Evolutionary conservation across 2,329 filamentous ascomycete genomes (phyloP), one percentile per base, ranked within the genome.

Genomic region (Colletotrichum spinosum): DNA sequence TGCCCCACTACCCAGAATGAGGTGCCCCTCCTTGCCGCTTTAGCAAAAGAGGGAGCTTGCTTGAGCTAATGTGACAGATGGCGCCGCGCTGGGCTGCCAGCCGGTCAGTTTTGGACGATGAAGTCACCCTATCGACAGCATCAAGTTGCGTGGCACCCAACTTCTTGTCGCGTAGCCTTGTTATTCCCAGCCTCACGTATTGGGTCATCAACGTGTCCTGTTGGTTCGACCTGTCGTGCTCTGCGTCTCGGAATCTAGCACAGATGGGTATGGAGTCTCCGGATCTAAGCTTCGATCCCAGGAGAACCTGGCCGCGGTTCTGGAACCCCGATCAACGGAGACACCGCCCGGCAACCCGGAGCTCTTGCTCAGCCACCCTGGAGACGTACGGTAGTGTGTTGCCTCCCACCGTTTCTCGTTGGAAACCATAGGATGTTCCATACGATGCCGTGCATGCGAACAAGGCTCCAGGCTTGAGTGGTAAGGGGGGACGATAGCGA

Each of bases 1-100:
- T 90, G 90, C 73, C 82, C 91, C 46, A 84, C 87, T 60, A 76
- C 85, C 12, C 12, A 11, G 81, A 84, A 34, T 81, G 81, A 10
- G 81, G 81, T 69, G 91, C 87, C 73, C 85, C 80, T n/a, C 89
- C 10, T 91, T 90, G 69, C 89, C 90, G 48, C 86, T 91, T 50
- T 88, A 90, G 68, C 82, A 88, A 12, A 63, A n/a, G 34, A 57
- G 35, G 55, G 52, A 66, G 63, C 58, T 66, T 57, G 52, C 52
- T 17, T 39, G 12, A 66, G 59, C 63, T 66, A 25, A 5, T 4
- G 25, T 25, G 38, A n/a, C 38, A 44, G 41, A 42, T 37, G 48
- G 35, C 58, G 41, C 38, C 58, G 50, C 48, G 54, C 57, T 56
- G 63, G 61, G 49, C 63, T 66, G 53, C 38, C 13, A 63, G 54